Conservation (phyloP, 139 green algal species). For the Chlorella sp. region DNA sequence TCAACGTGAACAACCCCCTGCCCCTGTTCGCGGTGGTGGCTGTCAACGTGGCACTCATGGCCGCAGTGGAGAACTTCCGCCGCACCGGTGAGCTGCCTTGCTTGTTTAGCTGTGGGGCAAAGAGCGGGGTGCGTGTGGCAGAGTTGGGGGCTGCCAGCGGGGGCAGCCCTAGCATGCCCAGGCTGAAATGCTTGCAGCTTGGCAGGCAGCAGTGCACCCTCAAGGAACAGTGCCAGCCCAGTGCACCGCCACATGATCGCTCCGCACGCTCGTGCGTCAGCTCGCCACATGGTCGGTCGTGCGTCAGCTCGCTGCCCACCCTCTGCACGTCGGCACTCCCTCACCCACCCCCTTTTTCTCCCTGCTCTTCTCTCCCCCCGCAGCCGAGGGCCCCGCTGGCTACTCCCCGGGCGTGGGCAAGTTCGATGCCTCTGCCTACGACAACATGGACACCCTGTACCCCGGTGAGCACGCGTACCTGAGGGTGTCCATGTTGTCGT, state of each 20-base stretch:
- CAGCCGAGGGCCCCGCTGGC: slow-evolving; percentile 82
- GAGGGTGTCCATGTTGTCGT: too few relatives aligned
- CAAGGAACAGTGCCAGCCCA: too few relatives aligned
- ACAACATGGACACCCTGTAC: slow-evolving; percentile 93
- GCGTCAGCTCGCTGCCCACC: too few relatives aligned
- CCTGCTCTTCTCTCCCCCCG: neutral
- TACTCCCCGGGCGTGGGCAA: slow-evolving; percentile 93
- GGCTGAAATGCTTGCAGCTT: too few relatives aligned
- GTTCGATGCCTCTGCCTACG: slow-evolving; percentile 88
- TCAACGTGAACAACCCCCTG: slow-evolving; percentile 90
- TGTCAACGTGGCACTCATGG: slow-evolving; percentile 88
- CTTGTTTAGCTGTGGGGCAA: neutral
- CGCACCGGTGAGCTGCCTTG: slow-evolving; percentile 25
- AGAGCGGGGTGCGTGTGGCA: too few relatives aligned
- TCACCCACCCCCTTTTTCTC: too few relatives aligned
- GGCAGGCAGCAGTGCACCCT: too few relatives aligned
- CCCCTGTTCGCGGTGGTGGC: slow-evolving; percentile 82
- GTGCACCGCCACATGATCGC: too few relatives aligned
- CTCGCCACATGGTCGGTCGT: too few relatives aligned
- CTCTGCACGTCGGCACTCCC: neutral
- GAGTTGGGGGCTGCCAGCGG: too few relatives aligned
- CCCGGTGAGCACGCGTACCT: slow-evolving; percentile 63
- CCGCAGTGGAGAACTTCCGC: slow-evolving; percentile 90
- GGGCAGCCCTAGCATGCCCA: too few relatives aligned
- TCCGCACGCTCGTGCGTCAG: too few relatives aligned